Evolutionary conservation across 1,139 yeast genomes (phyloP).

Genomic region (Meyerozyma elateridarum): DNA sequence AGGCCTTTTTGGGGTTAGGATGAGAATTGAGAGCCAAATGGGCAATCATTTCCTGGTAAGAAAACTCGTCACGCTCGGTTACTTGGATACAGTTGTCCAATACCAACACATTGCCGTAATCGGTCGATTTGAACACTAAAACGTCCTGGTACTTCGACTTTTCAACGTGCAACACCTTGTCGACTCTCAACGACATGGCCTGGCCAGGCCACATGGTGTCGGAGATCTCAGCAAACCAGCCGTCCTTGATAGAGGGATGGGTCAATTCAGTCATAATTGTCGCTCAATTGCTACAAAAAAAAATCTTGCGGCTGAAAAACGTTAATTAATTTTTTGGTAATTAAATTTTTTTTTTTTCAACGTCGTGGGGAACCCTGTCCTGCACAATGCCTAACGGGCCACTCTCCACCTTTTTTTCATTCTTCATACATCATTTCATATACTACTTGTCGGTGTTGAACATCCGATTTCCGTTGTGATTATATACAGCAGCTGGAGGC

Average conservation of each 20-base stretch:
- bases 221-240: constrained; percentile 89
- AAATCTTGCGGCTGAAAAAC: no score
- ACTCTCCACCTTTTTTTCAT: background rate
- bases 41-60: constrained; percentile 93
- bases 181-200: constrained; percentile 82
- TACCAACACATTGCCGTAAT: constrained; percentile 87
- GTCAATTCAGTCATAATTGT: constrained; percentile 41
- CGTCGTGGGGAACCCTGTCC: no score
- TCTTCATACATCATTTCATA: background rate
- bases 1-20: constrained; percentile 82
- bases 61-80: constrained; percentile 91
- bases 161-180: constrained; percentile 73
- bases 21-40: constrained; percentile 88
- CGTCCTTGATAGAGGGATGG: constrained; percentile 64
- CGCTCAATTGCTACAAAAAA: no score
- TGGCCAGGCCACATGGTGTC: constrained; percentile 95
- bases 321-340: no score
- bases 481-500: constrained; percentile 2
- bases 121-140: constrained; percentile 78
- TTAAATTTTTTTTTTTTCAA: no score
- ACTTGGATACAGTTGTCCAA: constrained; percentile 89
- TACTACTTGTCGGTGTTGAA: background rate
- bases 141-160: constrained; percentile 86
- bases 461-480: constrained; percentile 2
- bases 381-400: no score